Evolutionary conservation across 805 yeast species (phyloP).

Genomic region (Starmerella potacharoeniae): DNA sequence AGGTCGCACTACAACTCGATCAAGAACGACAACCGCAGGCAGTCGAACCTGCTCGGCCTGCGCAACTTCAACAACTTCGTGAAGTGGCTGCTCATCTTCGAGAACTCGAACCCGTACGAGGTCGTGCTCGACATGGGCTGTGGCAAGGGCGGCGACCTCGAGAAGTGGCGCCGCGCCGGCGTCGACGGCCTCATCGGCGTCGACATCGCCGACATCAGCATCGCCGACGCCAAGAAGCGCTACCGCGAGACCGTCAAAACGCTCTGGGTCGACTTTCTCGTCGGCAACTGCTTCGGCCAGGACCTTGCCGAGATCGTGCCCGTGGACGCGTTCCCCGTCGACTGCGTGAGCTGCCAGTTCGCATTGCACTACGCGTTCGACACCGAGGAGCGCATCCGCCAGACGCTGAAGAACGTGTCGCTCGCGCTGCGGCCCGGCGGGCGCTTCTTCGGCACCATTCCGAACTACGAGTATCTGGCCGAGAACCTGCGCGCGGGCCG

Average conservation of each 20-base stretch:
- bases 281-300: conserved; percentile 81
- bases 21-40: conserved; percentile 57
- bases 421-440: conserved; percentile 74
- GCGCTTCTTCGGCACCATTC: conserved; percentile 83
- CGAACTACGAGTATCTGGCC: conserved; percentile 64
- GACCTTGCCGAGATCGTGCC: conserved; percentile 59
- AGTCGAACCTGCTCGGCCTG: conserved; percentile 75
- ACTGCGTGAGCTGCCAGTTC: conserved; percentile 81
- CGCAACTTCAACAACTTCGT: conserved; percentile 86
- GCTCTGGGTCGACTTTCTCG: conserved; percentile 72
- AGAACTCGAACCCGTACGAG: conserved; percentile 44
- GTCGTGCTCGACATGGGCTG: conserved; percentile 80
- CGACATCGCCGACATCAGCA: conserved; percentile 82
- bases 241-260: conserved; percentile 43
- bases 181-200: conserved; percentile 75
- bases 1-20: conserved; percentile 78
- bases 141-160: conserved; percentile 96
- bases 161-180: conserved; percentile 70
- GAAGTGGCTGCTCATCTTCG: conserved; percentile 72
- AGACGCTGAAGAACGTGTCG: conserved; percentile 62
- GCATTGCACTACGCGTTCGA: conserved; percentile 93
- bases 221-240: conserved; percentile 71
- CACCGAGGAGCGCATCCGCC: conserved; percentile 65
- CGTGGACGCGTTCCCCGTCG: conserved; percentile 72
- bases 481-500: conserved; percentile 42